Conservation (phyloP, 2,329 filamentous ascomycete species). For the Aspergillus japonicus region DNA sequence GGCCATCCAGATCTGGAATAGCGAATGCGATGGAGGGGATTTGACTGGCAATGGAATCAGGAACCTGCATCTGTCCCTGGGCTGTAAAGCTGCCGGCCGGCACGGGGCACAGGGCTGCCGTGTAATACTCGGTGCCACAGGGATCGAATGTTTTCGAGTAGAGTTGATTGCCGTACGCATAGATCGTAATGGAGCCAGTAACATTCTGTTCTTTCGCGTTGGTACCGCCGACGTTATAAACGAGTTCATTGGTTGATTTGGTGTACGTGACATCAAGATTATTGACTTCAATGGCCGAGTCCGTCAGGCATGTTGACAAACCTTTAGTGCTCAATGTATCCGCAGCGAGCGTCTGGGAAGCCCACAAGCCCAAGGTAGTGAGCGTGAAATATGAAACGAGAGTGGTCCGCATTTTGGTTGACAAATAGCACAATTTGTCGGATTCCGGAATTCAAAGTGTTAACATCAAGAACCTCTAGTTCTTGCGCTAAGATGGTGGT, state of each 20-base stretch:
- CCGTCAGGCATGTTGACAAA: conserved; percentile 67
- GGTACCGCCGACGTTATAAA: conserved; percentile 78
- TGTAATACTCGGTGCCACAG: conserved; percentile 65
- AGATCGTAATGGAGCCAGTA: conserved; percentile 70
- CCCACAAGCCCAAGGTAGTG: conserved; percentile 28
- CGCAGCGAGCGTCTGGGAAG: conserved; percentile 54
- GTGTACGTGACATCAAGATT: conserved; percentile 77
- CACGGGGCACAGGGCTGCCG: conserved; percentile 78
- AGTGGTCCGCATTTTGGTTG: conserved; percentile 27
- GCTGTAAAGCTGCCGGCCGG: conserved; percentile 74
- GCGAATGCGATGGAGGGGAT: conserved; percentile 89
- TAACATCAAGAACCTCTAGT: not conserved
- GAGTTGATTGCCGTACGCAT: conserved; percentile 78
- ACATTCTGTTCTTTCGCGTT: conserved; percentile 76
- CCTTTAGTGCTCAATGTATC: conserved; percentile 78
- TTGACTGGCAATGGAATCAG: conserved; percentile 65
- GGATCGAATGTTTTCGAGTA: conserved; percentile 82
- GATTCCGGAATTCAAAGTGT: not conserved
- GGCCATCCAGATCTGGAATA: conserved; percentile 84
- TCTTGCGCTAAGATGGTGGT: too few species aligned
- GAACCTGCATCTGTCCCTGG: conserved; percentile 68
- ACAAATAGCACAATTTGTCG: not conserved
- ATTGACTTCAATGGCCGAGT: conserved; percentile 65
- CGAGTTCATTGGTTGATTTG: conserved; percentile 67
- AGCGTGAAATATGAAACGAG: conserved; percentile 20